Evolutionary conservation across 2,329 filamentous ascomycete genomes (phyloP).

Genomic region (Metarhizium album): DNA sequence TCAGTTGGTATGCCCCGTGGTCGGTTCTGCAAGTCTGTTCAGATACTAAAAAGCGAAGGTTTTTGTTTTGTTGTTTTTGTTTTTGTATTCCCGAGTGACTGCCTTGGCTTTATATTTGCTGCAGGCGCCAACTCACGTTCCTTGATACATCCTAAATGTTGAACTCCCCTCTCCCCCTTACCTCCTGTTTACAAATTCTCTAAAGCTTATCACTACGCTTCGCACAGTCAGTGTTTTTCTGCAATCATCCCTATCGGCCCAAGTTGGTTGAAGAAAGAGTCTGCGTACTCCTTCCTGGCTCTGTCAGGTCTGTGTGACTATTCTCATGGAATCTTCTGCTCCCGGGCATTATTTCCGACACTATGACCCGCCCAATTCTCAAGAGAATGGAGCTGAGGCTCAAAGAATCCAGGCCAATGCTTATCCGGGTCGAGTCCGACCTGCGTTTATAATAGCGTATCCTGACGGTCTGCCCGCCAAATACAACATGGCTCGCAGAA

Average conservation of each 20-base stretch:
- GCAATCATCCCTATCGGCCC: no score
- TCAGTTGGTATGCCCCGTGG: neutral
- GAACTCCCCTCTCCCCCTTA: no score
- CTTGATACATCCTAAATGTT: no score
- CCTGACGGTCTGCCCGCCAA: constrained; percentile 23
- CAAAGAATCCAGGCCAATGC: constrained; percentile 14
- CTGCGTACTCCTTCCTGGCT: neutral
- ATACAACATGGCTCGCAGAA: constrained; percentile 23
- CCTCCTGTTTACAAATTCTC: no score
- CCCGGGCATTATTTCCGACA: neutral
- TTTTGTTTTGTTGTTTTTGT: no score
- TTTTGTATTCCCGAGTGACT: no score
- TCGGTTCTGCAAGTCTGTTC: neutral
- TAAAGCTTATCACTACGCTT: no score
- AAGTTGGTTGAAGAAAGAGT: no score
- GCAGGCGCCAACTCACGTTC: no score
- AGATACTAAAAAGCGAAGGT: no score
- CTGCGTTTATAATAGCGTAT: constrained; percentile 21
- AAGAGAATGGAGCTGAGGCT: constrained; percentile 7
- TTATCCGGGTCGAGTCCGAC: constrained; percentile 10
- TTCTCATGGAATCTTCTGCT: neutral
- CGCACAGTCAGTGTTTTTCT: no score
- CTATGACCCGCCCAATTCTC: neutral
- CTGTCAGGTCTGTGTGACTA: neutral
- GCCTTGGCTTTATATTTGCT: no score